These are phyloP conservation scores for Coelastrella sp. DNA, from an alignment of 139 green algal species.

Conservation along the genomic window DNA sequence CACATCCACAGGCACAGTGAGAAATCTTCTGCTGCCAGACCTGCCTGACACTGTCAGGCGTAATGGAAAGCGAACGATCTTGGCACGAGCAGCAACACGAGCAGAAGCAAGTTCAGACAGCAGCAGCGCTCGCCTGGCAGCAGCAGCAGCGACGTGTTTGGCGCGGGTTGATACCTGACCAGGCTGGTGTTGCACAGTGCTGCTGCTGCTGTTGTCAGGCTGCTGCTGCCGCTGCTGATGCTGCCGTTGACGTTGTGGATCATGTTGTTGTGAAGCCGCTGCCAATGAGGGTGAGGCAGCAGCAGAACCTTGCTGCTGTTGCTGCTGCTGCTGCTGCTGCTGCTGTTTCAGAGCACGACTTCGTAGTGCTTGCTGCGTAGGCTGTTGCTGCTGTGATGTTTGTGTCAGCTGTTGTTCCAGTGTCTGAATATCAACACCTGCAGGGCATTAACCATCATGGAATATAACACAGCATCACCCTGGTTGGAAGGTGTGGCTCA, in stretches of 20 bases:
- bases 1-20: slow-evolving; percentile 46
- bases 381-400: not conserved
- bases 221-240: slow-evolving; percentile 13
- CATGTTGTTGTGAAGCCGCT: not conserved
- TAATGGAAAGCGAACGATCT: slow-evolving; percentile 42
- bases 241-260: not conserved
- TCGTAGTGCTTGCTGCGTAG: no score
- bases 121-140: not conserved
- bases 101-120: slow-evolving; percentile 1
- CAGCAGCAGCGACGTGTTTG: not conserved
- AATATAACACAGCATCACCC: no score
- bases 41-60: slow-evolving; percentile 26
- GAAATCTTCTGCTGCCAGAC: slow-evolving; percentile 18
- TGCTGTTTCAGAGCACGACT: not conserved
- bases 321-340: not conserved
- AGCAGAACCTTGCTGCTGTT: not conserved
- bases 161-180: not conserved
- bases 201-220: slow-evolving; percentile 7
- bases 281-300: not conserved
- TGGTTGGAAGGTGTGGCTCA: no score
- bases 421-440: slow-evolving; percentile 1
- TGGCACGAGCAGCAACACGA: slow-evolving; percentile 22
- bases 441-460: not conserved
- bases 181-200: not conserved
- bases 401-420: not conserved